Evolutionary conservation across 345 rosid genomes (phyloP), one percentile per base, ranked within the genome.

Genomic region (Aquilaria malaccensis): DNA sequence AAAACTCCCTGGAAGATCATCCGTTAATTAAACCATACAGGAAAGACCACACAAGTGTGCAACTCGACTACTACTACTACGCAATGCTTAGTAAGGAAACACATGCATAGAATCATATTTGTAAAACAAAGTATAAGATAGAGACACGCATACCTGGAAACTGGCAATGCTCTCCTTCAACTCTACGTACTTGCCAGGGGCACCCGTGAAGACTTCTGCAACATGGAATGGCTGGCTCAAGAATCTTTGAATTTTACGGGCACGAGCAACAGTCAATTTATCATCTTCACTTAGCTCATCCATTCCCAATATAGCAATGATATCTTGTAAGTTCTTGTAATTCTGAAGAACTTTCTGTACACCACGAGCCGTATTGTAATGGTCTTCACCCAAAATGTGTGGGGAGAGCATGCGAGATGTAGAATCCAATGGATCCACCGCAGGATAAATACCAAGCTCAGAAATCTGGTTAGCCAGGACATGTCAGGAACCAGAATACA

Each of bases 231-330:
- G 97, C 81, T 91, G 96, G 71, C 97, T 95, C 86, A 91, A 82
- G 83, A 95, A 95, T 68, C 85, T 86, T 68, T 86, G 95, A 68
- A 91, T 95, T 76, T 91, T 95, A 63, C 97, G 97, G 50, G 99
- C 99, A 65, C 95, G 96, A 4, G 99, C 93, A 61, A 95, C 99
- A 4, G 96, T 91, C 78, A 95, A 61, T 55, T 95, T 95, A 67
- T 95, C 99, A 73, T 95, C 99, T 82, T 95, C 99, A 80, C 99
- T 95, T 9, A 95, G 97, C 84, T 95, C 99, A 75, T 94, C 99
- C 97, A 95, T 85, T 46, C 99, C 97, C 85, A 95, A 61, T 79
- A 95, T 95, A 65, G 99, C 99, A 64, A 95, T 95, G 41, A 95
- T 95, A 83, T 95, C 99, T 64, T 95, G 99, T 73, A 95, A 82